Percentiles rank a stretch among this genome's conserved stretches.
Evolutionary conservation across 208 protist species (phyloP).

Genomic region (Crithidia expoeki): DNA sequence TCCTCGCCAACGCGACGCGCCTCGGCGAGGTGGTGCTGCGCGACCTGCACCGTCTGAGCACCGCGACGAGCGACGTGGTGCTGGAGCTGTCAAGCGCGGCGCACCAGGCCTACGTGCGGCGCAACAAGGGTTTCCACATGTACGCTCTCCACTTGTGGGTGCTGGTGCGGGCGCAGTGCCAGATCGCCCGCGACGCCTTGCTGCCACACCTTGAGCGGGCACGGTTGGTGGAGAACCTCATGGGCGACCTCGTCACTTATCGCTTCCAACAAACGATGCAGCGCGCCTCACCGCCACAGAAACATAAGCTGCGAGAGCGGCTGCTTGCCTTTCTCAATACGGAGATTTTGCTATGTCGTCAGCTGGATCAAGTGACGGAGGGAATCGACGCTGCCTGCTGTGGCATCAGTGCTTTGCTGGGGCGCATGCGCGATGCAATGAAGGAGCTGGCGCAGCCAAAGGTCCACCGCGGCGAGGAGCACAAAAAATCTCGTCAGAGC

Average conservation of each 20-base stretch:
- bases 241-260: constrained; percentile 46
- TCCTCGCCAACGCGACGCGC: constrained; percentile 43
- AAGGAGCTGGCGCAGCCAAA: constrained; percentile 31
- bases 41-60: constrained; percentile 23
- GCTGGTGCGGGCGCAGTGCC: constrained; percentile 26
- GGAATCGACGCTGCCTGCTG: constrained; percentile 32
- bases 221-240: constrained; percentile 40
- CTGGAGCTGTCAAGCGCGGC: constrained; percentile 52
- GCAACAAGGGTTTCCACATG: constrained; percentile 54
- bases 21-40: constrained; percentile 32
- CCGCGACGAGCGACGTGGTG: constrained; percentile 27
- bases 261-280: constrained; percentile 43
- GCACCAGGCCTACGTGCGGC: constrained; percentile 29
- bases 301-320: constrained; percentile 26
- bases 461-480: constrained; percentile 24
- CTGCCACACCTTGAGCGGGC: constrained; percentile 41
- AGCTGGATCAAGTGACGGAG: constrained; percentile 42
- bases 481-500: constrained; percentile 28
- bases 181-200: constrained; percentile 35
- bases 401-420: constrained; percentile 23
- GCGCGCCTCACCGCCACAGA: constrained; percentile 36
- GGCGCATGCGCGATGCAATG: constrained; percentile 22
- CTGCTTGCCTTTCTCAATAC: constrained; percentile 36
- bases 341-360: constrained; percentile 39
- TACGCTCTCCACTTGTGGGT: constrained; percentile 36